A percentile compares a stretch with the other conserved stretches of the same genome.
These are phyloP conservation scores for Talinum fruticosum DNA, from an alignment of 148 eudicot species.

Conservation along the genomic window DNA sequence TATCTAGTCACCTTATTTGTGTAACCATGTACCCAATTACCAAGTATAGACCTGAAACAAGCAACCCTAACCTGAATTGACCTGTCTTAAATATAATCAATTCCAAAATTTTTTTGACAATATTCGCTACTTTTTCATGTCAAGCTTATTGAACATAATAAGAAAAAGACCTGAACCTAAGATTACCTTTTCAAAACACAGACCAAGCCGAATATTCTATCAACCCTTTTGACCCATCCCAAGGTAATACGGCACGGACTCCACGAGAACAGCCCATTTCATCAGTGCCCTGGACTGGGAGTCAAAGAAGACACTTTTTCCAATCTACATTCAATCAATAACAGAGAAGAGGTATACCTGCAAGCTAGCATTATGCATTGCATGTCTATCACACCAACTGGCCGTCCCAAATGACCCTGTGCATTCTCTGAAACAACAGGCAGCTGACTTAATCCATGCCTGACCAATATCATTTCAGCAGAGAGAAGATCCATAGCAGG, in stretches of 20 bases:
- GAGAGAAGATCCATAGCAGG: slow-evolving; percentile 62
- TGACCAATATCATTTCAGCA: slow-evolving; percentile 58
- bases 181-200: not conserved
- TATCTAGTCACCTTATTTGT: not conserved
- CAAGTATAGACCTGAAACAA: not conserved
- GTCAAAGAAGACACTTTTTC: not conserved
- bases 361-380: slow-evolving; percentile 71
- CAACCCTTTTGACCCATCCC: not conserved
- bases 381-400: slow-evolving; percentile 78
- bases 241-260: not conserved
- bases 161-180: not conserved
- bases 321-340: not conserved
- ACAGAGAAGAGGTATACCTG: slow-evolving; percentile 46
- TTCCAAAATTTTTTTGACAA: not conserved
- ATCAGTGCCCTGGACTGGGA: no score
- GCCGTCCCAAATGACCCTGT: slow-evolving; percentile 37
- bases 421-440: slow-evolving; percentile 60
- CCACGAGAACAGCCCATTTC: no score
- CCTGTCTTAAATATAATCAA: not conserved
- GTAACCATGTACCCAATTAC: not conserved
- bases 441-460: slow-evolving; percentile 48
- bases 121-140: not conserved
- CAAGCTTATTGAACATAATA: not conserved
- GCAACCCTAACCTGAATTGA: not conserved
- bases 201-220: not conserved